A percentile compares a stretch with the other conserved stretches of the same genome.
Conservation (phyloP, 2,329 filamentous ascomycete genomes). For the Talaromyces sp. region DNA sequence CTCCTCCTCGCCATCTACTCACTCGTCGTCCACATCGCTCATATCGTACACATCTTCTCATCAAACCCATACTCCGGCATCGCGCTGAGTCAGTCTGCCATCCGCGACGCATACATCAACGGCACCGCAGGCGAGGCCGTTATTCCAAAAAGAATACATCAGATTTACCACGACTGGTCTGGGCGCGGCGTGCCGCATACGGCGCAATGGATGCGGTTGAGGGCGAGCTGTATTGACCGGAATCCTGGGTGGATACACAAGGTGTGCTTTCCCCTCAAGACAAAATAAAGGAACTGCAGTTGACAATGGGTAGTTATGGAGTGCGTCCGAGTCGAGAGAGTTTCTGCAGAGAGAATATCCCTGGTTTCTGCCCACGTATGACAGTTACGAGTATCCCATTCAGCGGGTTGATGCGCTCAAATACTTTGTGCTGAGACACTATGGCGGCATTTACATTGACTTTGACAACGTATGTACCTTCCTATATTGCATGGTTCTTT, state of each 20-base stretch:
- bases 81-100: conserved; percentile 2
- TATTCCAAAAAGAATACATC: conserved; percentile 15
- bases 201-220: conserved; percentile 11
- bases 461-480: conserved; percentile 14
- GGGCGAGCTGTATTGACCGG: conserved; percentile 10
- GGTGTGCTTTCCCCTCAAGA: not conserved
- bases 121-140: conserved; percentile 2
- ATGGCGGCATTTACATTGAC: conserved; percentile 21
- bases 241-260: conserved; percentile 13
- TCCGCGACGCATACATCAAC: conserved; percentile 4
- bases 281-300: no score
- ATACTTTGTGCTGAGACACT: conserved; percentile 20
- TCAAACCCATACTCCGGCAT: conserved; percentile 5
- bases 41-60: conserved; percentile 6
- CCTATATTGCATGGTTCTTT: not conserved
- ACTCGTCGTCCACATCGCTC: not conserved
- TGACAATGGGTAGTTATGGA: conserved; percentile 16
- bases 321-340: conserved; percentile 14
- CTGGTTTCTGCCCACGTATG: conserved; percentile 20
- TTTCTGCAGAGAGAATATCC: conserved; percentile 16
- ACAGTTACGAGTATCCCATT: conserved; percentile 16
- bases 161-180: conserved; percentile 13
- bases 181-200: conserved; percentile 8
- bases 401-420: conserved; percentile 20
- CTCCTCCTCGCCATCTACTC: not conserved